These are phyloP conservation scores for Fraxinus cuspidata DNA, from an alignment of 257 asterid species.

Conservation along the genomic window DNA sequence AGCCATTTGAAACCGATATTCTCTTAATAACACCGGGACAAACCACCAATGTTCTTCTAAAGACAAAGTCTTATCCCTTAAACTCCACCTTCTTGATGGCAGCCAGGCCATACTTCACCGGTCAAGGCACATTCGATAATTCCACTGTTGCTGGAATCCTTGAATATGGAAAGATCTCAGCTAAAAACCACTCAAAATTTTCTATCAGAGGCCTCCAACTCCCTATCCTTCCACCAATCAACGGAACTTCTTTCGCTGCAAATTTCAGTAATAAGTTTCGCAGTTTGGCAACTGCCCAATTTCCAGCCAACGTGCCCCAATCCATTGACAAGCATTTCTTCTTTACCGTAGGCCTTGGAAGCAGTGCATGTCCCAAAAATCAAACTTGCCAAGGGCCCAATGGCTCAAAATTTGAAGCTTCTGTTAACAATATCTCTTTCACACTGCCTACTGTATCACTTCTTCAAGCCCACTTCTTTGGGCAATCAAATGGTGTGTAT, in stretches of 20 bases:
- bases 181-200: conserved; percentile 16
- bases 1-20: conserved; percentile 54
- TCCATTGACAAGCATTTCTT: conserved; percentile 37
- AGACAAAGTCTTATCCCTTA: conserved; percentile 35
- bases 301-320: conserved; percentile 50
- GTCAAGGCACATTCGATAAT: conserved; percentile 62
- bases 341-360: conserved; percentile 48
- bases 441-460: conserved; percentile 49
- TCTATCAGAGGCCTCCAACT: conserved; percentile 31
- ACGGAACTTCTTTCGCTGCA: conserved; percentile 49
- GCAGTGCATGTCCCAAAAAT: conserved; percentile 44
- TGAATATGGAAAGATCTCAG: conserved; percentile 28
- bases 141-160: conserved; percentile 63
- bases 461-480: conserved; percentile 50
- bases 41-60: conserved; percentile 60
- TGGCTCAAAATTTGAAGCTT: conserved; percentile 58
- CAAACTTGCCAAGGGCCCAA: conserved; percentile 77
- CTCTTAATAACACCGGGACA: conserved; percentile 58
- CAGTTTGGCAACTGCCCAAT: conserved; percentile 50
- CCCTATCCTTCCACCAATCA: conserved; percentile 62
- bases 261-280: conserved; percentile 47
- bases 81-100: conserved; percentile 53
- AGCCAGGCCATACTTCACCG: conserved; percentile 64
- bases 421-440: conserved; percentile 61
- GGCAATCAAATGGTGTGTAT: conserved; percentile 41